Evolutionary conservation across 208 protist genomes (phyloP).

Genomic region (Acanthamoeba castellanii): DNA sequence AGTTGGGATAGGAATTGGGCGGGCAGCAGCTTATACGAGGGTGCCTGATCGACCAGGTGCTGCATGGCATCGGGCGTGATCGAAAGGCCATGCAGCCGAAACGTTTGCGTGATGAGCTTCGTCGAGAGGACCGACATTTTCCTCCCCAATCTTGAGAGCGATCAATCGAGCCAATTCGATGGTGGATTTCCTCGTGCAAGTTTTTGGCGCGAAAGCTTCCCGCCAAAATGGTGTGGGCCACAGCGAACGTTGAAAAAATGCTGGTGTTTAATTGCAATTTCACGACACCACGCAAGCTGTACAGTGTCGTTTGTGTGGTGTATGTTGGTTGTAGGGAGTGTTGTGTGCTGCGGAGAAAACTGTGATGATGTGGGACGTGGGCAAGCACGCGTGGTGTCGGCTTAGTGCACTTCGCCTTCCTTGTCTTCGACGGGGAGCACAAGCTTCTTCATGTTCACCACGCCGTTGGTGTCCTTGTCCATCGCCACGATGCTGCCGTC

Average conservation of each 20-base stretch:
- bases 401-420: not conserved
- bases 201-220: not conserved
- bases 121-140: not conserved
- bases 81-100: not conserved
- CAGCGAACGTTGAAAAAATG: no score
- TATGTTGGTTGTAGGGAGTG: no score
- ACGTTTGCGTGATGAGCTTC: not conserved
- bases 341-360: no score
- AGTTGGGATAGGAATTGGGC: not conserved
- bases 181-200: not conserved
- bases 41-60: not conserved
- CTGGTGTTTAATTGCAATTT: no score
- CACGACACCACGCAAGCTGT: no score
- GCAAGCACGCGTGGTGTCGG: no score
- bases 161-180: no score
- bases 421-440: not conserved
- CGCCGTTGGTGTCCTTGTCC: constrained; percentile 35
- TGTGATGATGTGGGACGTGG: no score
- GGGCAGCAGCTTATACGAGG: not conserved
- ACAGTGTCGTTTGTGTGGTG: no score
- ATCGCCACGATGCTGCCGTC: constrained; percentile 50
- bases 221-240: no score
- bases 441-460: not conserved
- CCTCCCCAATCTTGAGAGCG: not conserved
- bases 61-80: not conserved